Percentiles rank a stretch among this genome's conserved stretches.
These are phyloP conservation scores for Rhizopogon vesiculosus DNA, from an alignment of 768 basidiomycete genomes.

Conservation along the genomic window DNA sequence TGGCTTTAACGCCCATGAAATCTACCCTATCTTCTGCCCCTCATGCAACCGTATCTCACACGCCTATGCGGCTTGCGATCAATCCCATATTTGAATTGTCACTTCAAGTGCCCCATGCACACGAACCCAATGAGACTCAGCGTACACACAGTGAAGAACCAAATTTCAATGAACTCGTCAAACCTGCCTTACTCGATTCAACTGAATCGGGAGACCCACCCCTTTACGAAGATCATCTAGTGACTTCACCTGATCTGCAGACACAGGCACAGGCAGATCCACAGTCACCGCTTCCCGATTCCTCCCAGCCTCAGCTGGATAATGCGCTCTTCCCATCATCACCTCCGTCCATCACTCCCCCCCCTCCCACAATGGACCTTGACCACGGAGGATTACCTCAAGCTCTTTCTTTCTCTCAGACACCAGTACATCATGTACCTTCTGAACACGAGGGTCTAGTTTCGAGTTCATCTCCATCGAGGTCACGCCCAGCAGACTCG, in stretches of 20 bases:
- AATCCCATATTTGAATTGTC: too few species aligned
- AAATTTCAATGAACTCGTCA: background rate
- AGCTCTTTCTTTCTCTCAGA: background rate
- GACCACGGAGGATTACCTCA: background rate
- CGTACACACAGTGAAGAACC: background rate
- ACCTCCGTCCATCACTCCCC: background rate
- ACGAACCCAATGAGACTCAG: background rate
- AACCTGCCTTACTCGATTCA: background rate
- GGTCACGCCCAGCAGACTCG: slow-evolving; percentile 11
- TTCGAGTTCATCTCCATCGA: slow-evolving; percentile 7
- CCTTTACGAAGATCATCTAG: background rate
- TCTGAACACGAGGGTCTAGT: background rate
- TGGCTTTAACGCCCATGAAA: background rate
- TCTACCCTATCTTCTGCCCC: background rate
- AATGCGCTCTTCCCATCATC: background rate
- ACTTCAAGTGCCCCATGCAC: background rate
- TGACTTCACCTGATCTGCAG: background rate
- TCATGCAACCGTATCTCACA: background rate
- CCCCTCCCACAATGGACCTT: background rate
- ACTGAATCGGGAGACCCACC: background rate
- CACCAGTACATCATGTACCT: background rate
- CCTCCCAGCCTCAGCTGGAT: slow-evolving; percentile 17
- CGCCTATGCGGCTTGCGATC: background rate
- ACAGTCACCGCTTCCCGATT: slow-evolving; percentile 7
- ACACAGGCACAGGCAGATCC: background rate